A percentile compares a stretch with the other conserved stretches of the same genome.
Evolutionary conservation across 176 grass and related monocot species (phyloP).

Genomic region (Carex parvula): DNA sequence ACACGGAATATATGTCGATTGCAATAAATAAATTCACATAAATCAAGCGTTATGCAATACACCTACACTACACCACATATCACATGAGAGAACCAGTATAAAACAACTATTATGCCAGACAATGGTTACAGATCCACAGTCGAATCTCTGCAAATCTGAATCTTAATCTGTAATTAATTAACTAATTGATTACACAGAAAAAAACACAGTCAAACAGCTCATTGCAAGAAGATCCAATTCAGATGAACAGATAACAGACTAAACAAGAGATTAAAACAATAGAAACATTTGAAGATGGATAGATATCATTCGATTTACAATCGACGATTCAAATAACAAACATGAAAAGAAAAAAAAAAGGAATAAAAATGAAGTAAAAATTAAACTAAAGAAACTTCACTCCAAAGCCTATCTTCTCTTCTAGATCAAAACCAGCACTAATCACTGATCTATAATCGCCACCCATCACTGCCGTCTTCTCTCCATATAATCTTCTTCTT

Average conservation of each 20-base stretch:
- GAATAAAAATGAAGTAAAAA: too few relatives aligned
- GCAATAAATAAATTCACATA: conserved; percentile 20
- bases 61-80: neutral
- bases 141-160: conserved; percentile 32
- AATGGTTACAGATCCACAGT: conserved; percentile 19
- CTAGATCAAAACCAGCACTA: too few relatives aligned
- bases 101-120: conserved; percentile 20
- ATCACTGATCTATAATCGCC: too few relatives aligned
- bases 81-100: conserved; percentile 1
- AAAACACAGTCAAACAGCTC: neutral
- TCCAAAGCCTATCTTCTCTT: too few relatives aligned
- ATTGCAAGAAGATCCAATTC: conserved; percentile 26
- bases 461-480: too few relatives aligned
- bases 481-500: too few relatives aligned
- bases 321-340: conserved; percentile 30
- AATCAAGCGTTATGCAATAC: neutral
- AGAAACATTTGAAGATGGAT: conserved; percentile 25
- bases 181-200: neutral
- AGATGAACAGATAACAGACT: conserved; percentile 25
- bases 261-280: conserved; percentile 10
- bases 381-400: too few relatives aligned
- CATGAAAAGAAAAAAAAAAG: conserved; percentile 34
- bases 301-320: conserved; percentile 39
- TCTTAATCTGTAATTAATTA: conserved; percentile 1
- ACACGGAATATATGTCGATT: conserved; percentile 15